phyloP scores from a whole-genome alignment of 1,139 yeast species.

The Maudiozyma humilis region DNA sequence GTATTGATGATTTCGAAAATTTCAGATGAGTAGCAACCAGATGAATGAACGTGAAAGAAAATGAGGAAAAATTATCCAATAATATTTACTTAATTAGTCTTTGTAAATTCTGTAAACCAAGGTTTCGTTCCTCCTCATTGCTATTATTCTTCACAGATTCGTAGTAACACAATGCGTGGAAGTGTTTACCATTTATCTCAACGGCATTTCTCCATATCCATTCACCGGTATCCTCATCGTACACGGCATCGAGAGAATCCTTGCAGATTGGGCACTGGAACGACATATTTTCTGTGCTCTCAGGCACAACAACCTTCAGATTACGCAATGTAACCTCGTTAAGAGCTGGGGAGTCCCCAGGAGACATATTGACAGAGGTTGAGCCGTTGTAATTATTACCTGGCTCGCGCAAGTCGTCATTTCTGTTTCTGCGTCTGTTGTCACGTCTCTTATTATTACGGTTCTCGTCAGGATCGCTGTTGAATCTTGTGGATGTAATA shows the following conservation, averaged over 20 bases:
- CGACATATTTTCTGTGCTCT: slow-evolving; percentile 56
- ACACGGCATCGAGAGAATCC: slow-evolving; percentile 69
- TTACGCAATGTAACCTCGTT: slow-evolving; percentile 9
- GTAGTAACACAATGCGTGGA: slow-evolving; percentile 73
- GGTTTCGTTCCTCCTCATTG: slow-evolving; percentile 10
- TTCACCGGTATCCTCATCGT: slow-evolving; percentile 84
- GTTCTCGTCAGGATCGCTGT: background rate
- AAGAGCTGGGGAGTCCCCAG: background rate
- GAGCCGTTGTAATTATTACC: background rate
- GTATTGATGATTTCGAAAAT: no score
- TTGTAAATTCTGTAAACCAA: slow-evolving; percentile 21
- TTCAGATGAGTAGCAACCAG: no score
- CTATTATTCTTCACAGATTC: slow-evolving; percentile 48
- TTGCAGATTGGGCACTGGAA: slow-evolving; percentile 81
- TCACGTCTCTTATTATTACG: slow-evolving; percentile 2
- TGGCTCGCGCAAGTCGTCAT: background rate
- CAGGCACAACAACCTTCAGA: slow-evolving; percentile 59
- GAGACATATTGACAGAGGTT: background rate
- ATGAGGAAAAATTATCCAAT: background rate
- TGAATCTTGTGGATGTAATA: slow-evolving; percentile 33
- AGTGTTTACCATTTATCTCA: slow-evolving; percentile 57
- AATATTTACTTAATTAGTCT: slow-evolving; percentile 7
- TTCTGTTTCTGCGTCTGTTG: background rate
- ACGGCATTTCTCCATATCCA: slow-evolving; percentile 93
- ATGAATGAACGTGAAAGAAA: no score